These are phyloP conservation scores for Prunus yedoensis DNA, from an alignment of 331 rosid species.

Conservation along the genomic window DNA sequence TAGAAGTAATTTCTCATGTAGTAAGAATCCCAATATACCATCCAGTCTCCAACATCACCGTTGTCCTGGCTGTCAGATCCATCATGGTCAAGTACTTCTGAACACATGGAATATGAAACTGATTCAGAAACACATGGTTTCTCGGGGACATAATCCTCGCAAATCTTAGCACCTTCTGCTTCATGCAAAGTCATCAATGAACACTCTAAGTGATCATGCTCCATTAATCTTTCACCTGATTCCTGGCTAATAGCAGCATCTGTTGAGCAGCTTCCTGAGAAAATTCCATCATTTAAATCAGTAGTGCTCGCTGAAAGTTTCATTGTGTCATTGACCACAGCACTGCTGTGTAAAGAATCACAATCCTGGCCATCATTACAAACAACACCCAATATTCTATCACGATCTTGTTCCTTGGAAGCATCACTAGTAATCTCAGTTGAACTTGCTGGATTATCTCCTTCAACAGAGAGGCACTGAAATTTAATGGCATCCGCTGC, in stretches of 20 bases:
- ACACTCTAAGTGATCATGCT: slow-evolving; percentile 32
- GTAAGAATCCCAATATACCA: slow-evolving; percentile 66
- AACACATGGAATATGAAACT: slow-evolving; percentile 26
- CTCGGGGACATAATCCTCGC: slow-evolving; percentile 20
- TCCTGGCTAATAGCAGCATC: slow-evolving; percentile 38
- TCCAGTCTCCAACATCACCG: slow-evolving; percentile 61
- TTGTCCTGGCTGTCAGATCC: slow-evolving; percentile 22
- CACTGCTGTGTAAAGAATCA: slow-evolving; percentile 19
- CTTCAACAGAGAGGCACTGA: slow-evolving; percentile 31
- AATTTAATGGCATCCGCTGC: slow-evolving; percentile 40
- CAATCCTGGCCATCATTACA: slow-evolving; percentile 29
- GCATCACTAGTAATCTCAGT: slow-evolving; percentile 29
- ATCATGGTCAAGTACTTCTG: slow-evolving; percentile 33
- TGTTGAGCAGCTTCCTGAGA: slow-evolving; percentile 34
- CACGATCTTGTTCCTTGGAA: slow-evolving; percentile 28
- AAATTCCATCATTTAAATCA: slow-evolving; percentile 29
- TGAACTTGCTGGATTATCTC: slow-evolving; percentile 36
- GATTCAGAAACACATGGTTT: slow-evolving; percentile 43
- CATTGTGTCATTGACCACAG: slow-evolving; percentile 10
- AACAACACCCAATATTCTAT: slow-evolving; percentile 8
- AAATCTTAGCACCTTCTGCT: slow-evolving; percentile 35
- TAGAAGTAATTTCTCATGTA: slow-evolving; percentile 71
- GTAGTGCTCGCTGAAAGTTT: slow-evolving; percentile 16
- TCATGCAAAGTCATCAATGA: slow-evolving; percentile 30
- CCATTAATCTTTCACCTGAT: slow-evolving; percentile 31